Evolutionary conservation across 164 flowering plant genomes (phyloP).

Genomic region (Sedum album): DNA sequence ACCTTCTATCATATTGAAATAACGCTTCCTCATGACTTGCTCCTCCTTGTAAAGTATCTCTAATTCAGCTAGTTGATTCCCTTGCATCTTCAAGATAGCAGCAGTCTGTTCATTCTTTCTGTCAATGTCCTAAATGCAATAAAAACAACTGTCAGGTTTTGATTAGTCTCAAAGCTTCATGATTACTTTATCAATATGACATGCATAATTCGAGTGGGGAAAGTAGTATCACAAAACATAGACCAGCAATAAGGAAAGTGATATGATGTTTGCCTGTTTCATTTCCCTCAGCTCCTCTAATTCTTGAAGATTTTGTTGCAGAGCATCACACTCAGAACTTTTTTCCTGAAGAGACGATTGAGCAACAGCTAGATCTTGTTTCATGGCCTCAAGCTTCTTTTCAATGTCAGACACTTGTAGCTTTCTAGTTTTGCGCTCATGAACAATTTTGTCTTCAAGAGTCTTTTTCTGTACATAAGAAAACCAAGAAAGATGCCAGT

Average conservation of each 20-base stretch:
- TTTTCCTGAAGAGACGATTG: constrained; percentile 43
- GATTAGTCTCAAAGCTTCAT: too few species aligned
- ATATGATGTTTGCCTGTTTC: constrained; percentile 75
- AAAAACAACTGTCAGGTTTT: neutral
- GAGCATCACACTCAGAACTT: constrained; percentile 37
- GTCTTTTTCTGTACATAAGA: constrained; percentile 34
- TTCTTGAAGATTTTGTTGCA: too few species aligned
- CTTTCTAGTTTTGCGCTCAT: constrained; percentile 48
- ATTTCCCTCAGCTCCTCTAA: too few species aligned
- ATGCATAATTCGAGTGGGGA: neutral
- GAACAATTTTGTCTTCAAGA: constrained; percentile 45
- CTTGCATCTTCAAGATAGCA: constrained; percentile 86
- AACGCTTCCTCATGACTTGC: constrained; percentile 76
- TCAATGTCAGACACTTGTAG: constrained; percentile 54
- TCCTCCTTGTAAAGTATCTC: constrained; percentile 89
- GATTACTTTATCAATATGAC: too few species aligned
- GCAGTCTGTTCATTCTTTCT: too few species aligned
- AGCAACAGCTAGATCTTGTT: constrained; percentile 36
- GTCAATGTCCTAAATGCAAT: constrained; percentile 56
- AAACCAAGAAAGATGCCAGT: neutral
- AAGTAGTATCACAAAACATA: neutral
- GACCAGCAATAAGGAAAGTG: neutral
- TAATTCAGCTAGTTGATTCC: constrained; percentile 74
- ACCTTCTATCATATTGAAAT: too few species aligned
- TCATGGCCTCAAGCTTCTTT: constrained; percentile 44